phyloP scores from a whole-genome alignment of 2,329 filamentous ascomycete genomes.

The Cytospora piceae region DNA sequence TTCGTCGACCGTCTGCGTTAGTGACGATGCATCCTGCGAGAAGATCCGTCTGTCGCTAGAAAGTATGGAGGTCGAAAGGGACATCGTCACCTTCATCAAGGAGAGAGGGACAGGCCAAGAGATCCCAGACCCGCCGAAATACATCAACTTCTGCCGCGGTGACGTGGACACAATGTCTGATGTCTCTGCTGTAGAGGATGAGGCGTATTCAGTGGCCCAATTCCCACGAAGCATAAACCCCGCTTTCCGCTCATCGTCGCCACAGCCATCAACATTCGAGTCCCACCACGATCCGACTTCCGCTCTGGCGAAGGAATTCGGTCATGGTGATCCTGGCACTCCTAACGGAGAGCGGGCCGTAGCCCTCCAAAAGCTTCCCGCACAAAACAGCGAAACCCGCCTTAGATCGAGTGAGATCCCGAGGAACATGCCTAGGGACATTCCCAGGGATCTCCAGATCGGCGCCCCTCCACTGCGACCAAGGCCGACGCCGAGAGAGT shows the following conservation, averaged over 20 bases:
- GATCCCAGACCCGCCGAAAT: slow-evolving; percentile 94
- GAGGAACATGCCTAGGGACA: slow-evolving; percentile 22
- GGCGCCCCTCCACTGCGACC: slow-evolving; percentile 25
- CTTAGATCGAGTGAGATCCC: slow-evolving; percentile 10
- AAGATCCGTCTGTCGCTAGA: slow-evolving; percentile 93
- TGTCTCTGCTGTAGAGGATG: slow-evolving; percentile 72
- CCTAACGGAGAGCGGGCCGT: slow-evolving; percentile 54
- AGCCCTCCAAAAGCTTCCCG: slow-evolving; percentile 54
- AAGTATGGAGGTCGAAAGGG: slow-evolving; percentile 95
- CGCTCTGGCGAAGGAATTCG: slow-evolving; percentile 70
- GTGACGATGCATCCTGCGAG: slow-evolving; percentile 94
- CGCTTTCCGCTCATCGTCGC: slow-evolving; percentile 92
- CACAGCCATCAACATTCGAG: slow-evolving; percentile 89
- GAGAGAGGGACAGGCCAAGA: slow-evolving; percentile 92
- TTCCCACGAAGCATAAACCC: slow-evolving; percentile 96
- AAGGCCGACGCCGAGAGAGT: slow-evolving; percentile 32
- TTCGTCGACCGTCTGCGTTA: slow-evolving; percentile 94
- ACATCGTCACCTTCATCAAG: slow-evolving; percentile 86
- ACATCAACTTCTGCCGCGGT: slow-evolving; percentile 97
- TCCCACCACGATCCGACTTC: slow-evolving; percentile 89
- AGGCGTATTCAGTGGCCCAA: slow-evolving; percentile 90
- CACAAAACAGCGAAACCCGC: slow-evolving; percentile 16
- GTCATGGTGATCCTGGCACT: slow-evolving; percentile 55
- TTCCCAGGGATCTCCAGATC: slow-evolving; percentile 25
- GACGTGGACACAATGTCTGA: slow-evolving; percentile 85